phyloP scores from a whole-genome alignment of 208 protist genomes.

The Angomonas deanei region DNA sequence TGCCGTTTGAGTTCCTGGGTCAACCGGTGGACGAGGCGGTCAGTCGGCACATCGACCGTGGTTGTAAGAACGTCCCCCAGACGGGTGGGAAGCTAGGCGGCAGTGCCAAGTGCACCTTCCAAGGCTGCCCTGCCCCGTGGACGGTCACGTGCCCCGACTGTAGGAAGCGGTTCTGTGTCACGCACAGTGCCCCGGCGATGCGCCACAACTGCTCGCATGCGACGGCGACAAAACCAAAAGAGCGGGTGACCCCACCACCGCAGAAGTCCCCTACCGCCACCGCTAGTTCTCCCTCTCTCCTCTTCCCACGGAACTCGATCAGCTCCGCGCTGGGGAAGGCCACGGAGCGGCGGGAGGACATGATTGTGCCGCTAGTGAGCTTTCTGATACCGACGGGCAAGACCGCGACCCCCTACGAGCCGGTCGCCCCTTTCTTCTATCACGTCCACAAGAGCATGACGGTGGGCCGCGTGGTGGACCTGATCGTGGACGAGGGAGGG shows the following conservation, averaged over 20 bases:
- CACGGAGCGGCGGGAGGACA: constrained; percentile 39
- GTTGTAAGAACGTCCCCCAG: constrained; percentile 35
- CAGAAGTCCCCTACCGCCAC: not conserved
- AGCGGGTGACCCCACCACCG: not conserved
- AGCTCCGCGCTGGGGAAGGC: constrained; percentile 57
- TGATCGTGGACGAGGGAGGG: constrained; percentile 43
- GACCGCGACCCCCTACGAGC: not conserved
- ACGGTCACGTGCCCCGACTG: constrained; percentile 65
- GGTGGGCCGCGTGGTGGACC: constrained; percentile 61
- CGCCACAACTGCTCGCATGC: constrained; percentile 21
- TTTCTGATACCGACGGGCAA: constrained; percentile 16
- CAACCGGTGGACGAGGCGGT: constrained; percentile 66
- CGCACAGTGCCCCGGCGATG: constrained; percentile 49
- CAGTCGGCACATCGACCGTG: constrained; percentile 67
- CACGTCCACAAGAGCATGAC: constrained; percentile 40
- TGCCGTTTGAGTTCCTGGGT: constrained; percentile 44
- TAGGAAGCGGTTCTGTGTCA: constrained; percentile 59
- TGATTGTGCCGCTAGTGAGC: constrained; percentile 56
- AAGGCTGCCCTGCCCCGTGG: constrained; percentile 25
- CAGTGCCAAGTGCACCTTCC: constrained; percentile 35
- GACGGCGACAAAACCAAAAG: not conserved
- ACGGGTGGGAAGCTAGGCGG: constrained; percentile 6
- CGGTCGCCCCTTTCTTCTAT: constrained; percentile 72
- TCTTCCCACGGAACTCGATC: constrained; percentile 43
- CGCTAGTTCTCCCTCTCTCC: constrained; percentile 21